Evolutionary conservation across 306 rosid genomes (phyloP), one percentile per base, ranked within the genome.

Genomic region (Citrullus colocynthis): DNA sequence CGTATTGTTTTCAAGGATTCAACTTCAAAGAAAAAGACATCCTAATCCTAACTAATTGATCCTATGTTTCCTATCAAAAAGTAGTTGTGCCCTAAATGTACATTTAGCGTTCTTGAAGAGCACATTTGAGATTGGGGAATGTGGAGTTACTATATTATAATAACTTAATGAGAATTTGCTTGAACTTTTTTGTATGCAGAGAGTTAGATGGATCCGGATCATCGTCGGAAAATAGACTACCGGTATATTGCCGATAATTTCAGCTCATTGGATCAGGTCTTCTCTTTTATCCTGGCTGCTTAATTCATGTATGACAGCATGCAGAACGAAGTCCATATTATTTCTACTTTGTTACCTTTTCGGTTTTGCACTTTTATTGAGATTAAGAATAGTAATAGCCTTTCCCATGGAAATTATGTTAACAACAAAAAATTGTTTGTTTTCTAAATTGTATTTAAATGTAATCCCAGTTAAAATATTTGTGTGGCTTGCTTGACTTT

Each of bases 231-330:
- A 74, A 80, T 16, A 37, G 81, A 83, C 4, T 76, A 85, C 20
- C 59, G 86, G 15, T 41, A 54, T 76, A 95, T 95, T 83, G 89
- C 89, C 60, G 97, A 95, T 74, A 87, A 88, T 75, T 95, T 86
- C 81, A 84, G 78, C 86, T 90, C 99, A 64, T 78, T 95, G 90
- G 97, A 95, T 49, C 86, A 92, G 99, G 99, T 95, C 76, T 73
- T 58, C 10, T 52, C 77, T 24, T 66, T 79, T 52, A 24, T 41
- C 21, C 49, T 42, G 16, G 57, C 62, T 58, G 60, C 61, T 61
- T 48, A 24, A 42, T 76, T 72, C 60, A 7, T 60, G 74, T 9
- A 11, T 14, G 8, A 66, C 41, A 67, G 54, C 32, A 37, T 41
- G 51, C 74, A n/a, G 16, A 67, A 37, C 17, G 41, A 66, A 17